Evolutionary conservation across 2,329 filamentous ascomycete species (phyloP).

Genomic region (Emericellopsis cladophorae): DNA sequence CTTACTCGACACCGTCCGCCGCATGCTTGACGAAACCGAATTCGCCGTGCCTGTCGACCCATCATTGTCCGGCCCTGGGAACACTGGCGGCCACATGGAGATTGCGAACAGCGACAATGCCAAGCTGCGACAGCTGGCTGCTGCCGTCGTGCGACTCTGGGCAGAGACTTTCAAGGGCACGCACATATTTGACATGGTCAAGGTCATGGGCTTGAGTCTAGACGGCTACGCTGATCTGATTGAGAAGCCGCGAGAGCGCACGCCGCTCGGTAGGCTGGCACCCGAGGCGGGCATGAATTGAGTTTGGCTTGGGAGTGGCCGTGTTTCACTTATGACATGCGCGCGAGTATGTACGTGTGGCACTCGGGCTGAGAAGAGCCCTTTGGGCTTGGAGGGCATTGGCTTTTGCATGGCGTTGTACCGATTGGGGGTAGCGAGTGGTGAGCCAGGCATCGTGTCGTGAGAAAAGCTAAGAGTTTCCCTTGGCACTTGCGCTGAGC

Average conservation of each 20-base stretch:
- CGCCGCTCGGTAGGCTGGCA: slow-evolving; percentile 6
- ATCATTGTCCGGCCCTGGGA: slow-evolving; percentile 29
- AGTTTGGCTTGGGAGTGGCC: not conserved
- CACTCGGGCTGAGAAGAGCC: too few relatives aligned
- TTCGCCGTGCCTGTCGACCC: slow-evolving; percentile 48
- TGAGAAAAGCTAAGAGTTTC: too few relatives aligned
- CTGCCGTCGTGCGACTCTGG: slow-evolving; percentile 47
- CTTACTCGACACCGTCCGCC: slow-evolving; percentile 41
- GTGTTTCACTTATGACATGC: too few relatives aligned
- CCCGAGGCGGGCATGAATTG: not conserved
- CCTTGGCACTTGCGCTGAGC: too few relatives aligned
- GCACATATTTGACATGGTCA: slow-evolving; percentile 48
- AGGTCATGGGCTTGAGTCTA: slow-evolving; percentile 42
- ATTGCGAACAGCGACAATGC: slow-evolving; percentile 31
- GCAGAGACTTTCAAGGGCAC: slow-evolving; percentile 49
- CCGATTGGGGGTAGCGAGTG: too few relatives aligned
- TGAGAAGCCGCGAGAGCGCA: slow-evolving; percentile 39
- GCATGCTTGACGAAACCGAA: slow-evolving; percentile 49
- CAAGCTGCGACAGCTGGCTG: slow-evolving; percentile 41
- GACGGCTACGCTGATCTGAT: slow-evolving; percentile 44
- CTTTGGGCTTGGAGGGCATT: too few relatives aligned
- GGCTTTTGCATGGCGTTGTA: too few relatives aligned
- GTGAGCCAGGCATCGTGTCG: too few relatives aligned
- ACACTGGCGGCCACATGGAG: slow-evolving; percentile 22
- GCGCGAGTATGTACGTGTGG: too few relatives aligned